Evolutionary conservation across 2,329 filamentous ascomycete species (phyloP).

Genomic region (Colletotrichum paranaense): DNA sequence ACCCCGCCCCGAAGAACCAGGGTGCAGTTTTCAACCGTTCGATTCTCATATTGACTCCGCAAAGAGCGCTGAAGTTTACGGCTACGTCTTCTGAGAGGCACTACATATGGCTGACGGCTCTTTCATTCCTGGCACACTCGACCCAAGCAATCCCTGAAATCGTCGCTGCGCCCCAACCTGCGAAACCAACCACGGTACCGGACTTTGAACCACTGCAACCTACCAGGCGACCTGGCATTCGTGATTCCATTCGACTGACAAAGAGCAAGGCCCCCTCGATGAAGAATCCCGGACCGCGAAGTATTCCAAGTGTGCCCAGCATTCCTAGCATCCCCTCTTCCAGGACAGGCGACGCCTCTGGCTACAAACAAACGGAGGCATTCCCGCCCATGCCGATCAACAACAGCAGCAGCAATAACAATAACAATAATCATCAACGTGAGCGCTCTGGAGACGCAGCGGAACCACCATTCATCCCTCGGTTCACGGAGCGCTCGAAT

Average conservation of each 20-base stretch:
- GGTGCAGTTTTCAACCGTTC: conserved; percentile 85
- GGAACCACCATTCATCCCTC: conserved; percentile 77
- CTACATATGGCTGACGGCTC: conserved; percentile 92
- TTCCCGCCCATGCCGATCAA: conserved; percentile 46
- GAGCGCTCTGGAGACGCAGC: conserved; percentile 70
- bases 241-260: conserved; percentile 90
- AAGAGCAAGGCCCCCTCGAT: conserved; percentile 69
- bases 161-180: conserved; percentile 62
- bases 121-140: conserved; percentile 95
- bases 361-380: conserved; percentile 52
- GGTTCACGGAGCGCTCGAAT: conserved; percentile 70
- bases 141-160: conserved; percentile 84
- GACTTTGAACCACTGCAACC: conserved; percentile 62
- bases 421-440: conserved; percentile 53
- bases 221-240: conserved; percentile 71
- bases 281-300: conserved; percentile 60
- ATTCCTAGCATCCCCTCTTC: conserved; percentile 51
- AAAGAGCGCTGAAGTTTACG: conserved; percentile 95
- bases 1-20: conserved; percentile 79
- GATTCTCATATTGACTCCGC: conserved; percentile 92
- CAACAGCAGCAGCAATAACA: conserved; percentile 39
- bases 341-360: conserved; percentile 48
- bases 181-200: conserved; percentile 58
- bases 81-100: conserved; percentile 85
- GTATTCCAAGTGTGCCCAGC: conserved; percentile 62